phyloP scores from a whole-genome alignment of 1,284 basidiomycete genomes.

The Meripilus lineatus region DNA sequence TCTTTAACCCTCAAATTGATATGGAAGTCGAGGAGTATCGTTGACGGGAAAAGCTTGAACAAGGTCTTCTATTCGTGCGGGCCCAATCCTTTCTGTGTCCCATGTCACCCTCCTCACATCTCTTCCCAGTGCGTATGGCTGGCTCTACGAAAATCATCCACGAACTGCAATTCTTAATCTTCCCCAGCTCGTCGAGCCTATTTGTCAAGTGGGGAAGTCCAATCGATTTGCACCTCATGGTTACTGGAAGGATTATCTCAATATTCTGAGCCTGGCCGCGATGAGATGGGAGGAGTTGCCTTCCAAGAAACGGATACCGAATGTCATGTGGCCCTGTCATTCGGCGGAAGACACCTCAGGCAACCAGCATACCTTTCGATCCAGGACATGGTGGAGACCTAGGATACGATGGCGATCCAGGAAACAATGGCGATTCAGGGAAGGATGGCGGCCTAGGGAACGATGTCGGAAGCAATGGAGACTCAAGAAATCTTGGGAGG shows the following conservation, averaged over 20 bases:
- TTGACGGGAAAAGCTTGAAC: slow-evolving; percentile 53
- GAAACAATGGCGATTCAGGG: no score
- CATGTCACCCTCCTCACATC: background rate
- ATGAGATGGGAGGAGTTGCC: slow-evolving; percentile 33
- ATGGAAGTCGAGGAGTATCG: slow-evolving; percentile 58
- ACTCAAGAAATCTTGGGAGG: no score
- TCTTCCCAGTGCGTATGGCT: slow-evolving; percentile 46
- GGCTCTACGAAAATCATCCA: slow-evolving; percentile 60
- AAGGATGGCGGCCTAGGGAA: background rate
- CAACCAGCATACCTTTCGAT: no score
- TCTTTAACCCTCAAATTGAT: slow-evolving; percentile 51
- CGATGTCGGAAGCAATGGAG: no score
- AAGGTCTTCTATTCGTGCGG: slow-evolving; percentile 48
- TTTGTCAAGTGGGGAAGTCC: slow-evolving; percentile 30
- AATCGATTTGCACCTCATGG: slow-evolving; percentile 40
- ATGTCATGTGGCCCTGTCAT: no score
- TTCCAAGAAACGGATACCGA: background rate
- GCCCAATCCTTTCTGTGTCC: background rate
- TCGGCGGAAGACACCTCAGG: no score
- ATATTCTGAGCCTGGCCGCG: slow-evolving; percentile 52
- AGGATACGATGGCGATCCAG: background rate
- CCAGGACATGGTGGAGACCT: background rate
- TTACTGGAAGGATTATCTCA: slow-evolving; percentile 67
- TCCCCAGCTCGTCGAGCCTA: slow-evolving; percentile 41
- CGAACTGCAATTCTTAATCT: slow-evolving; percentile 60